These are phyloP conservation scores for Golubevia pallescens DNA, from an alignment of 1,284 basidiomycete species.

Conservation along the genomic window DNA sequence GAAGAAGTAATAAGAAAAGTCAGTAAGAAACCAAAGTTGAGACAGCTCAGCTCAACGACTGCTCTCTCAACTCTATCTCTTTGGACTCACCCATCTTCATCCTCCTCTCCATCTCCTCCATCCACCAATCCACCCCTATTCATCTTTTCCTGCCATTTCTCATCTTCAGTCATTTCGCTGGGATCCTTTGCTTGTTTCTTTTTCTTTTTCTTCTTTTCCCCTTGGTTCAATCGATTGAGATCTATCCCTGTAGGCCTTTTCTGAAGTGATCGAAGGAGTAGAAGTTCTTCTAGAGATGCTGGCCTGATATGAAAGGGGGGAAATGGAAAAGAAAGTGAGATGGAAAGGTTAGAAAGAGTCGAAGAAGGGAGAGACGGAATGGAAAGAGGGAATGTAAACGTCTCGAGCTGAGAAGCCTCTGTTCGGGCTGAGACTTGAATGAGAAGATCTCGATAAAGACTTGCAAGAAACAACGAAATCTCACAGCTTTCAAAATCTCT, in stretches of 20 bases:
- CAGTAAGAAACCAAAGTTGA: too few relatives aligned
- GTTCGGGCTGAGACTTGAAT: too few relatives aligned
- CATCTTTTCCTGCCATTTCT: constrained; percentile 26
- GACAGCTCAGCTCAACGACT: background rate
- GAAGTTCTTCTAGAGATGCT: constrained; percentile 28
- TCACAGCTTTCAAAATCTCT: too few relatives aligned
- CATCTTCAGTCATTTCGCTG: constrained; percentile 15
- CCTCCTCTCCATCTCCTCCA: constrained; percentile 8
- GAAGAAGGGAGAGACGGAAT: too few relatives aligned
- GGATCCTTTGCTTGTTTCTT: constrained; percentile 17
- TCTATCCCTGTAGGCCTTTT: constrained; percentile 38
- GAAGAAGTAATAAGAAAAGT: background rate
- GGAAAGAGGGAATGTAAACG: too few relatives aligned
- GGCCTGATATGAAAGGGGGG: too few relatives aligned
- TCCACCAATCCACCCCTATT: constrained; percentile 23
- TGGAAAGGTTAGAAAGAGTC: too few relatives aligned
- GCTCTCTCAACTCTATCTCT: background rate
- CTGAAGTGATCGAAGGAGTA: constrained; percentile 28
- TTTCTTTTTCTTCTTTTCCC: constrained; percentile 19
- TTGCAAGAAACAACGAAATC: too few relatives aligned
- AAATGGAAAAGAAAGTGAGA: too few relatives aligned
- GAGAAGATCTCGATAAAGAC: too few relatives aligned
- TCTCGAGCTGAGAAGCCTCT: too few relatives aligned
- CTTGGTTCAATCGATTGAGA: constrained; percentile 37
- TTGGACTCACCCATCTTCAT: constrained; percentile 10